Conservation (phyloP, 805 yeast species). For the Vanderwaltozyma verrucispora region DNA sequence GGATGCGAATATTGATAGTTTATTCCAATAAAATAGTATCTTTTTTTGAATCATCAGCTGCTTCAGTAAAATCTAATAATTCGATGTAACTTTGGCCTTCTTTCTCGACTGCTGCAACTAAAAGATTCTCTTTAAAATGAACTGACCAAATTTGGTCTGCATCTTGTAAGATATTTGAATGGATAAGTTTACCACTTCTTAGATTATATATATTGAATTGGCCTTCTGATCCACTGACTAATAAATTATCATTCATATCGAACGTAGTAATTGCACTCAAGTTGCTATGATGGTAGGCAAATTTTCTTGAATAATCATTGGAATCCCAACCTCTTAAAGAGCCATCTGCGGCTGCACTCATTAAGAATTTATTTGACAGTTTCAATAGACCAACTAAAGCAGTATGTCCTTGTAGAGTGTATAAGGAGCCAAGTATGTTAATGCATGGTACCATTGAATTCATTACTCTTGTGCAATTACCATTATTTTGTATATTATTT, state of each 20-base stretch:
- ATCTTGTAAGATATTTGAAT: conserved; percentile 59
- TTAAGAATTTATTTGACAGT: conserved; percentile 62
- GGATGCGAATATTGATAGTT: background rate
- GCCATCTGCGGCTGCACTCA: conserved; percentile 94
- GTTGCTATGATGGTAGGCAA: conserved; percentile 61
- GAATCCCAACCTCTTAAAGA: conserved; percentile 93
- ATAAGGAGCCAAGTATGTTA: conserved; percentile 30
- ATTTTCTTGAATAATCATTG: conserved; percentile 51
- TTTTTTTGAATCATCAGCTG: background rate
- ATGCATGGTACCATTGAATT: conserved; percentile 18
- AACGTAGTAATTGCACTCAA: conserved; percentile 91
- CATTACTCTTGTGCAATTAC: conserved; percentile 17
- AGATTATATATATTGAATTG: conserved; percentile 85
- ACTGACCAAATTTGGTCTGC: conserved; percentile 95
- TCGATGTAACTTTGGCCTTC: conserved; percentile 67
- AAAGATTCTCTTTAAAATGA: conserved; percentile 67
- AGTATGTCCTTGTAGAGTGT: conserved; percentile 76
- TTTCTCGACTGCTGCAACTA: conserved; percentile 86
- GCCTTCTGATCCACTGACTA: conserved; percentile 83
- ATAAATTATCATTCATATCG: conserved; percentile 72
- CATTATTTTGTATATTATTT: conserved; percentile 52
- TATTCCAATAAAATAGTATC: background rate
- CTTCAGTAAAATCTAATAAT: conserved; percentile 56
- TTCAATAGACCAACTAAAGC: conserved; percentile 83
- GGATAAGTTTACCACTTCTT: conserved; percentile 60